phyloP scores from a whole-genome alignment of 2,329 filamentous ascomycete genomes.

The Colletotrichum somersetense region DNA sequence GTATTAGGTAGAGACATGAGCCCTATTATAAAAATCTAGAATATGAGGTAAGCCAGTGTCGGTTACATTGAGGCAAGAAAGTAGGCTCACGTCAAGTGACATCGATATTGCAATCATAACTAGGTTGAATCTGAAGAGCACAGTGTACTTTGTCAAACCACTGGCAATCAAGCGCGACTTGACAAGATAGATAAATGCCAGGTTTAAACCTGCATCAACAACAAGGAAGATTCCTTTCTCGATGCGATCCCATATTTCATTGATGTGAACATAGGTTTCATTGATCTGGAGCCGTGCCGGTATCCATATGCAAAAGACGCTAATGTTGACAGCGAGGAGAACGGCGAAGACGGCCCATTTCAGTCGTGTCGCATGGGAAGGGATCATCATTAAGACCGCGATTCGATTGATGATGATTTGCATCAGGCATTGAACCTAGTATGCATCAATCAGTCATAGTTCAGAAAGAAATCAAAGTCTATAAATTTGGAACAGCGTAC shows the following conservation, averaged over 20 bases:
- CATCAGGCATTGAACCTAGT: slow-evolving; percentile 58
- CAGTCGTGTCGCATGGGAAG: slow-evolving; percentile 51
- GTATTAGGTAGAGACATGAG: slow-evolving; percentile 48
- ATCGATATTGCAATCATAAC: slow-evolving; percentile 46
- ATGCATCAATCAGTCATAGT: background rate
- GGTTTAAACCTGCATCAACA: slow-evolving; percentile 60
- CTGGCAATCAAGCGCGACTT: slow-evolving; percentile 59
- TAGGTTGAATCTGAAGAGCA: slow-evolving; percentile 54
- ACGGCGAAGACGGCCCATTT: slow-evolving; percentile 59
- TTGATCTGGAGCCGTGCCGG: slow-evolving; percentile 59
- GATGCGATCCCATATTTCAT: slow-evolving; percentile 62
- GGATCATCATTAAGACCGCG: slow-evolving; percentile 57
- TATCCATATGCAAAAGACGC: slow-evolving; percentile 65
- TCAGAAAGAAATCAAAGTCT: too few species aligned
- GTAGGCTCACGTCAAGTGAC: slow-evolving; percentile 46
- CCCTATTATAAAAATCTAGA: slow-evolving; percentile 41
- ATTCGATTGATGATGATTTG: slow-evolving; percentile 67
- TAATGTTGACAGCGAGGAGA: slow-evolving; percentile 61
- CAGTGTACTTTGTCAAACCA: slow-evolving; percentile 62
- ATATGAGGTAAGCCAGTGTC: background rate
- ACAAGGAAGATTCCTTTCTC: slow-evolving; percentile 62
- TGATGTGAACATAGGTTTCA: slow-evolving; percentile 55
- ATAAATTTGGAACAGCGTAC: background rate
- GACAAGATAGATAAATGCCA: slow-evolving; percentile 60
- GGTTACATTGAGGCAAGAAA: fast-evolving